Conservation (phyloP, 202 grass and related monocot genomes). For the Saccharum hybrid region DNA sequence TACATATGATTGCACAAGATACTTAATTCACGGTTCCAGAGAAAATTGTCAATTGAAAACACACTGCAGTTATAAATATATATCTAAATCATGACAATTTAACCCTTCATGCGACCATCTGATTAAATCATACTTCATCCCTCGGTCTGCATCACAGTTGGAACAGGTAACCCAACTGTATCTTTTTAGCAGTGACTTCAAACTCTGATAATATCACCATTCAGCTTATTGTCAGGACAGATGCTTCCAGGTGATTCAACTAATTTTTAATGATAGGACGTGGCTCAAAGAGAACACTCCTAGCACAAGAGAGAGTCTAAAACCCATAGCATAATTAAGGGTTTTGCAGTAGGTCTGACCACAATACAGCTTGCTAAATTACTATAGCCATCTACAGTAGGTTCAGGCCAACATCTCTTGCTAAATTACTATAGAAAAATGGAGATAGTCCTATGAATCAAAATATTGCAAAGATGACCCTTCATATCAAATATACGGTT, state of each 20-base stretch:
- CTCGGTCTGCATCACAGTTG: background rate
- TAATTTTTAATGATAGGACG: background rate
- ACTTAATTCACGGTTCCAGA: background rate
- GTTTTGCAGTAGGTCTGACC: conserved; percentile 1
- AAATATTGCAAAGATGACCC: conserved; percentile 6
- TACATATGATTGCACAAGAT: conserved; percentile 3
- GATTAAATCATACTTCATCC: conserved; percentile 15
- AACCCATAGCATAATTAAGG: background rate
- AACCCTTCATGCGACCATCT: conserved; percentile 1
- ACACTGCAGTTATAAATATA: conserved; percentile 16
- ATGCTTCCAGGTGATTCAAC: conserved; percentile 1
- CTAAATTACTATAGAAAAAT: background rate
- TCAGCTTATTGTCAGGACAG: background rate
- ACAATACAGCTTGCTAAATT: conserved; percentile 21
- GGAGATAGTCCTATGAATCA: conserved; percentile 3
- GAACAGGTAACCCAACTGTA: background rate
- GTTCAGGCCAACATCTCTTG: conserved; percentile 11
- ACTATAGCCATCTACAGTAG: background rate
- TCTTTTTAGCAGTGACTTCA: background rate
- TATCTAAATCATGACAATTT: background rate
- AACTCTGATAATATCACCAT: background rate
- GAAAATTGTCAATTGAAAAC: background rate
- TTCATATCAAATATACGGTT: background rate
- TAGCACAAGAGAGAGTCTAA: background rate
- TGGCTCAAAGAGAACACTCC: conserved; percentile 7